phyloP scores from a whole-genome alignment of 2,329 filamentous ascomycete species.

The Cryphonectria carpinicola region DNA sequence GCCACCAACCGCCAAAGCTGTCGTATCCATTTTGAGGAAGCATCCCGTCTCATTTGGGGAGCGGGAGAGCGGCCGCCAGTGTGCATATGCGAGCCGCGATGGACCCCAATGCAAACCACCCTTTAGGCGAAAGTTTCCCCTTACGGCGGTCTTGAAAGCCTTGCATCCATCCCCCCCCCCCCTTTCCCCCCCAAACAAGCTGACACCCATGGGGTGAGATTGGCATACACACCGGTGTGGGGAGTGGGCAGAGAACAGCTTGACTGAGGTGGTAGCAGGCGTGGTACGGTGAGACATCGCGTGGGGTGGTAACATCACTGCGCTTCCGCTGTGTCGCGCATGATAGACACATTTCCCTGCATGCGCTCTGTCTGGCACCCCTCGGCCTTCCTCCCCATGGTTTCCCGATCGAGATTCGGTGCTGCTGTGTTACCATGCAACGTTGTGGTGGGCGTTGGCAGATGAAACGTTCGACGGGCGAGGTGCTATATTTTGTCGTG shows the following conservation, averaged over 20 bases:
- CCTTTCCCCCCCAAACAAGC: not conserved
- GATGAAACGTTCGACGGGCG: conserved; percentile 31
- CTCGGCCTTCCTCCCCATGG: conserved; percentile 11
- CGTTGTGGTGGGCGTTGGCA: conserved; percentile 22
- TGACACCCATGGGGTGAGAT: not conserved
- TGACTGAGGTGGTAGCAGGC: conserved; percentile 15
- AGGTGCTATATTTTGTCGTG: conserved; percentile 22
- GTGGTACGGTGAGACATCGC: conserved; percentile 17
- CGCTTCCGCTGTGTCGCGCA: conserved; percentile 14
- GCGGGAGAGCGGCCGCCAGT: conserved; percentile 1
- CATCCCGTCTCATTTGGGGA: conserved; percentile 4
- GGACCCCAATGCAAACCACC: conserved; percentile 1
- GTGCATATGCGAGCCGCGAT: conserved; percentile 5
- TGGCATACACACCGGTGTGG: conserved; percentile 25
- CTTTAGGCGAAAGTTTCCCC: conserved; percentile 1
- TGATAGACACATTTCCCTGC: conserved; percentile 22
- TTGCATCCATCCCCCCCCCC: not conserved
- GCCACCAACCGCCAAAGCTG: conserved; percentile 3
- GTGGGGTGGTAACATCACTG: not conserved
- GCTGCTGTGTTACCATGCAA: conserved; percentile 4
- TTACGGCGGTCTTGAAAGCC: not conserved
- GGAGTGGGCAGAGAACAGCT: conserved; percentile 17
- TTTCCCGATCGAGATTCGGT: conserved; percentile 23
- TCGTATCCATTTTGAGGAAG: conserved; percentile 8
- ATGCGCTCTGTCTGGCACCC: conserved; percentile 23